Evolutionary conservation across 2,329 filamentous ascomycete genomes (phyloP).

Genomic region (Myotisia sp.): DNA sequence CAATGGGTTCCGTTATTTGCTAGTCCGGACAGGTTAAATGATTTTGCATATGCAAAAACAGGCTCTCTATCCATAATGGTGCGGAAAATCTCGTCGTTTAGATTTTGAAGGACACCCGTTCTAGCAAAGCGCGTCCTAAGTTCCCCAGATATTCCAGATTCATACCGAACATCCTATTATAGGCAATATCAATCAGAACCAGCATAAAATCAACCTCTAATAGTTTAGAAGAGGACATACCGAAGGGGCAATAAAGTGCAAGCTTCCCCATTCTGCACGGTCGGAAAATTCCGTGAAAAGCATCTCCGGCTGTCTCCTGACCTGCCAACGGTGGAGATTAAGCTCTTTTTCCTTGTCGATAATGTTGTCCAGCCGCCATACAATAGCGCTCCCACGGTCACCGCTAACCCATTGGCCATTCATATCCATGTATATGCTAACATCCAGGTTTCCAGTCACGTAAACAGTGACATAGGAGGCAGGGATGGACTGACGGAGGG

Average conservation of each 20-base stretch:
- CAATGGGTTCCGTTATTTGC: constrained; percentile 15
- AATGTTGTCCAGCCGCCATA: constrained; percentile 49
- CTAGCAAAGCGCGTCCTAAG: constrained; percentile 57
- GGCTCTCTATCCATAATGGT: constrained; percentile 64
- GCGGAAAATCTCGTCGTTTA: constrained; percentile 52
- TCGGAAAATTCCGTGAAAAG: constrained; percentile 62
- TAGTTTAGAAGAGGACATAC: constrained; percentile 19
- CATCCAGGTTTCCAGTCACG: constrained; percentile 50
- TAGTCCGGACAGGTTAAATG: constrained; percentile 40
- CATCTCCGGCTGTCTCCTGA: constrained; percentile 39
- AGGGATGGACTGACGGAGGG: constrained; percentile 66
- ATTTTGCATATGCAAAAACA: constrained; percentile 64
- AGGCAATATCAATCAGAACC: background rate
- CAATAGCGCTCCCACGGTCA: constrained; percentile 51
- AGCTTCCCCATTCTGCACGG: constrained; percentile 67
- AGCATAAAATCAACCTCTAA: background rate
- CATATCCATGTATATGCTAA: constrained; percentile 51
- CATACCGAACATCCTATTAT: constrained; percentile 42
- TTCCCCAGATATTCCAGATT: constrained; percentile 52
- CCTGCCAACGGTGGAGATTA: constrained; percentile 30
- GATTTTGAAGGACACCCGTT: constrained; percentile 51
- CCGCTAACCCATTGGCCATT: constrained; percentile 75
- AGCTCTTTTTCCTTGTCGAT: constrained; percentile 24
- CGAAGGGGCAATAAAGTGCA: constrained; percentile 60
- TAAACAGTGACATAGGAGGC: constrained; percentile 62